Percentiles rank a stretch among this genome's conserved stretches.
Conservation (phyloP, 306 rosid species). For the Quercus robur region DNA sequence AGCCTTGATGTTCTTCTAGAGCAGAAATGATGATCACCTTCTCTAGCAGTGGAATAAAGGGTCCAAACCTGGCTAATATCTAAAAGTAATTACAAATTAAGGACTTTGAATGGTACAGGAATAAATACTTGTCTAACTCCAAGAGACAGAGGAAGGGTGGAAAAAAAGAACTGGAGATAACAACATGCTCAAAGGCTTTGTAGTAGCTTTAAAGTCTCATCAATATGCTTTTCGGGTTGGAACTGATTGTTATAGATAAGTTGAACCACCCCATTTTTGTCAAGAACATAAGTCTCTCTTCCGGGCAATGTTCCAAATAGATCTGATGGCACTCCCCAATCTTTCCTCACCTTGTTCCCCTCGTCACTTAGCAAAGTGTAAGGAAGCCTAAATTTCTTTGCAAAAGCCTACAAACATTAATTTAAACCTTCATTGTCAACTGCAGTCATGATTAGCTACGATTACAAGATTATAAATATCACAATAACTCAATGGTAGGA, state of each 20-base stretch:
- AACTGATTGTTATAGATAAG: constrained; percentile 95
- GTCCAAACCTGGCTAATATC: constrained; percentile 26
- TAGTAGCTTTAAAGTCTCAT: constrained; percentile 87
- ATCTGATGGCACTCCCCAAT: constrained; percentile 90
- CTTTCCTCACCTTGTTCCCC: constrained; percentile 90
- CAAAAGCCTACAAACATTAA: constrained; percentile 63
- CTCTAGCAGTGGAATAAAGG: constrained; percentile 11
- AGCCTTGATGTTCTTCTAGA: neutral
- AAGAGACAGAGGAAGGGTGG: neutral
- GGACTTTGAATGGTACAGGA: constrained; percentile 10
- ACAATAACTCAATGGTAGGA: neutral
- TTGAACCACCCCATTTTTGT: constrained; percentile 89
- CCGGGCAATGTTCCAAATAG: constrained; percentile 95
- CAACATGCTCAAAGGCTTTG: constrained; percentile 50
- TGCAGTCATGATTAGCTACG: neutral
- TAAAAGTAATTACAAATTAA: constrained; percentile 10
- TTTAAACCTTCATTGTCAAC: constrained; percentile 9
- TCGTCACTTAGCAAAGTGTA: constrained; percentile 83
- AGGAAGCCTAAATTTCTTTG: constrained; percentile 85
- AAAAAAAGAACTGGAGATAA: neutral
- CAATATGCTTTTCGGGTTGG: constrained; percentile 97
- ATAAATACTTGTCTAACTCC: constrained; percentile 14
- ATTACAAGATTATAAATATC: neutral
- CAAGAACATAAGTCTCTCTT: constrained; percentile 91
- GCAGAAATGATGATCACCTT: constrained; percentile 11